Evolutionary conservation across 768 basidiomycete genomes (phyloP).

Genomic region (Pulveroboletus sp.): DNA sequence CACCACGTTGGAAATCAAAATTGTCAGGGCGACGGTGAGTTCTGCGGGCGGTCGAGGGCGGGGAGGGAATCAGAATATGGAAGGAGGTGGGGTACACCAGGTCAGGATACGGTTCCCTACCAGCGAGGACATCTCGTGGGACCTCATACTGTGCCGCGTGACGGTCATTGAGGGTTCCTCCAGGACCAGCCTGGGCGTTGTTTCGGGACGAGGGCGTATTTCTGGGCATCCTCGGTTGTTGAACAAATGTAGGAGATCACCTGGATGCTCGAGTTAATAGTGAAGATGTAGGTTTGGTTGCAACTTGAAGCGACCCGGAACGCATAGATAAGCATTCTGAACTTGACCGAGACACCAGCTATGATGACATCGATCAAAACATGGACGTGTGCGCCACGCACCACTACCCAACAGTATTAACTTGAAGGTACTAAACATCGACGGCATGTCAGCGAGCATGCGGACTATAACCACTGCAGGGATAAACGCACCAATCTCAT

Average conservation of each 20-base stretch:
- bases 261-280: constrained; percentile 12
- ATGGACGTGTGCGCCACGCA: neutral
- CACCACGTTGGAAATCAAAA: neutral
- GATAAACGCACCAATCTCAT: too few relatives aligned
- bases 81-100: constrained; percentile 5
- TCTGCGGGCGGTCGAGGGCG: constrained; percentile 6
- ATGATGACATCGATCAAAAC: constrained; percentile 1
- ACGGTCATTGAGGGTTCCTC: neutral
- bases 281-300: neutral
- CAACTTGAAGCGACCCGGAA: neutral
- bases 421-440: neutral
- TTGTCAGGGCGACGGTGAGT: neutral
- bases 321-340: constrained; percentile 18
- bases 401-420: neutral
- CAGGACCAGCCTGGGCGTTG: constrained; percentile 23
- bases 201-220: constrained; percentile 9
- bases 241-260: constrained; percentile 14
- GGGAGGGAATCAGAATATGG: constrained; percentile 4
- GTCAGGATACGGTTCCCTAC: constrained; percentile 6
- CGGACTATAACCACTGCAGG: neutral
- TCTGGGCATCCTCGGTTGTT: constrained; percentile 16
- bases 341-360: constrained; percentile 13
- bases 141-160: neutral
- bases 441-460: neutral
- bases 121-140: neutral